Evolutionary conservation across 2,329 filamentous ascomycete species (phyloP), one percentile per base, ranked within the genome.

Genomic region (Ophiocordyceps camponoti-rufipedis): DNA sequence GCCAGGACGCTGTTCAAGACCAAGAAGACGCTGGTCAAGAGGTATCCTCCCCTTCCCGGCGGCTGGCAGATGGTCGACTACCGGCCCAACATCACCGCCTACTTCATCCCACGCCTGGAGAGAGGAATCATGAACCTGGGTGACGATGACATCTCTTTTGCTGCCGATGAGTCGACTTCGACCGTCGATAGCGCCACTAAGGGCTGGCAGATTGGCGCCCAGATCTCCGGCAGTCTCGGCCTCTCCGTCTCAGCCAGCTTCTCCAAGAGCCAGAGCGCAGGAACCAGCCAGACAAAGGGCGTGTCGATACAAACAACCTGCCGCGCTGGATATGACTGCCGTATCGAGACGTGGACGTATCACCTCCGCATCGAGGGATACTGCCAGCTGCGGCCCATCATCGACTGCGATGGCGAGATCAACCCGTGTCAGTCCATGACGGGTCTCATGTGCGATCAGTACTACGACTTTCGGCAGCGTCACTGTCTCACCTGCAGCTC

Each of bases 311-410:
- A 42, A 6, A 31, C 44, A 16, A 38, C 18, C 3, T 45, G 44
- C 28, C 40, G 40, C 40, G 10, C 44, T 14, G 40, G 44, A 9
- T 32, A 42, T 5, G 44, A 45, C 40, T 45, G 44, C 32, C 44
- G 44, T 4, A 42, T 45, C 32, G 44, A 45, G 44, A 45, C 44
- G 5, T 45, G 44, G 44, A 45, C 44, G 16, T 45, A 42, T 40
- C 40, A 45, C 29, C 18, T 42, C 14, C 42, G 35, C 11, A 9
- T 45, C 29, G n/a, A 29, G 10, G 44, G 44, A 6, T 11, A 28
- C 32, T 45, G 44, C 44, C 16, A 42, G 41, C 40, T 28, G 3
- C 13, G 19, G 12, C 44, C 44, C 11, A 28, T 45, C 29, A 42
- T 45, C 40, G 14, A 42, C 44, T 45, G 44, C 23, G 19, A 11